Conservation (phyloP, 495 filamentous ascomycete genomes). For the Lepraria neglecta region DNA sequence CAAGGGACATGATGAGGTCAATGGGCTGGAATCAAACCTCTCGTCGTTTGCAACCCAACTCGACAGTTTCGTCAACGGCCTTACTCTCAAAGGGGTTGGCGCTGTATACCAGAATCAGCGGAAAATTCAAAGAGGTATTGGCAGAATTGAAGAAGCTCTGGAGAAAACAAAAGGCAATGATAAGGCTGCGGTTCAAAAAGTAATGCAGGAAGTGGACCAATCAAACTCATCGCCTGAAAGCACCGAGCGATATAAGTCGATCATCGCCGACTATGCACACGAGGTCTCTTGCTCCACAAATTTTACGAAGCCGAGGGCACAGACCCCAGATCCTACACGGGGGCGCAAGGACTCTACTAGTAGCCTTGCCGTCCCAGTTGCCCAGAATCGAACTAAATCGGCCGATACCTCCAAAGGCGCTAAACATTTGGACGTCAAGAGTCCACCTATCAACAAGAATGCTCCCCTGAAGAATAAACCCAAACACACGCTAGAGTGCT, state of each 20-base stretch:
- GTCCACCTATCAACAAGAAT: neutral
- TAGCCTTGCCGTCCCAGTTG: neutral
- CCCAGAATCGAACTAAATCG: neutral
- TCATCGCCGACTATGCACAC: neutral
- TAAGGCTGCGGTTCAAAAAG: neutral
- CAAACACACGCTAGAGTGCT: slow-evolving; percentile 1
- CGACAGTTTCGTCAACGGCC: slow-evolving; percentile 8
- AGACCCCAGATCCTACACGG: neutral
- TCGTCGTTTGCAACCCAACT: slow-evolving; percentile 16
- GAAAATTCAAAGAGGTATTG: neutral
- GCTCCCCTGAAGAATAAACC: neutral
- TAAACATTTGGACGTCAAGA: neutral
- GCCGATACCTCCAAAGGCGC: neutral
- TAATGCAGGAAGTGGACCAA: neutral
- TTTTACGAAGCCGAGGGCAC: neutral
- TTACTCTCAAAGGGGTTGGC: slow-evolving; percentile 6
- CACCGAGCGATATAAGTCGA: neutral
- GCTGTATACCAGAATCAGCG: slow-evolving; percentile 6
- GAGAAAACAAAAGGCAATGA: slow-evolving; percentile 3
- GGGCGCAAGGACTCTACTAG: neutral
- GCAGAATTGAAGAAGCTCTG: slow-evolving; percentile 6
- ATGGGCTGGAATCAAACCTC: slow-evolving; percentile 5
- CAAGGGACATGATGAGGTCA: neutral
- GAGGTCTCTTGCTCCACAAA: neutral
- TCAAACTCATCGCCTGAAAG: neutral